Conservation (phyloP, 495 filamentous ascomycete species). For the Penicillium pancosmium region DNA sequence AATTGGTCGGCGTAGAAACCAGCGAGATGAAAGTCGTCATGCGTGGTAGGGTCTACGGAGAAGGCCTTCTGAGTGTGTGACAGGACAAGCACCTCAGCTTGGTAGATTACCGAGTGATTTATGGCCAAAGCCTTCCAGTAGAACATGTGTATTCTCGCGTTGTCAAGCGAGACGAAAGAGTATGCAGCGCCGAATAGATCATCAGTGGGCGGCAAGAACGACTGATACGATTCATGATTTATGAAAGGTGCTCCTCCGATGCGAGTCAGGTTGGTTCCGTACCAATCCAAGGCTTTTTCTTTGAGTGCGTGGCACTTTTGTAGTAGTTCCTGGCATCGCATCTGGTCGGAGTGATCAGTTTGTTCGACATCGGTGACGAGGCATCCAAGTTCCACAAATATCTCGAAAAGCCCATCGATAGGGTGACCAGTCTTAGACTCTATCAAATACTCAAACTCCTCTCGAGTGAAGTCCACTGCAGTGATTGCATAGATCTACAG, state of each 20-base stretch:
- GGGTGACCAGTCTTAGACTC: constrained; percentile 1
- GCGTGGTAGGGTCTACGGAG: neutral
- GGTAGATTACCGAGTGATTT: constrained; percentile 7
- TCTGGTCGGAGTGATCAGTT: neutral
- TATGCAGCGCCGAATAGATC: neutral
- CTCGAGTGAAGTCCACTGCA: neutral
- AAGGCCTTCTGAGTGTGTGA: neutral
- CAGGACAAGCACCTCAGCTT: constrained; percentile 1
- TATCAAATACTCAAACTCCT: constrained; percentile 8
- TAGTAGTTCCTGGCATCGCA: neutral
- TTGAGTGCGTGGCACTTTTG: neutral
- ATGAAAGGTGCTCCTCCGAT: constrained; percentile 1
- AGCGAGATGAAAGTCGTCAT: constrained; percentile 4
- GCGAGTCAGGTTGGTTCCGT: neutral
- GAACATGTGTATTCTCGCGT: constrained; percentile 9
- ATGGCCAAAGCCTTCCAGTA: constrained; percentile 10
- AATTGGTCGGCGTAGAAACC: constrained; percentile 7
- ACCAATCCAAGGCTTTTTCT: neutral
- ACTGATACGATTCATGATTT: neutral
- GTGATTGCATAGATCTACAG: neutral
- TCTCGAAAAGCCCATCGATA: constrained; percentile 11
- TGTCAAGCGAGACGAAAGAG: constrained; percentile 5
- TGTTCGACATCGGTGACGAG: constrained; percentile 2
- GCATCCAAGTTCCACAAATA: constrained; percentile 9
- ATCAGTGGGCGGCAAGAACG: neutral